Conservation (phyloP, 106 monocot species). For the Apostasia ramifera region DNA sequence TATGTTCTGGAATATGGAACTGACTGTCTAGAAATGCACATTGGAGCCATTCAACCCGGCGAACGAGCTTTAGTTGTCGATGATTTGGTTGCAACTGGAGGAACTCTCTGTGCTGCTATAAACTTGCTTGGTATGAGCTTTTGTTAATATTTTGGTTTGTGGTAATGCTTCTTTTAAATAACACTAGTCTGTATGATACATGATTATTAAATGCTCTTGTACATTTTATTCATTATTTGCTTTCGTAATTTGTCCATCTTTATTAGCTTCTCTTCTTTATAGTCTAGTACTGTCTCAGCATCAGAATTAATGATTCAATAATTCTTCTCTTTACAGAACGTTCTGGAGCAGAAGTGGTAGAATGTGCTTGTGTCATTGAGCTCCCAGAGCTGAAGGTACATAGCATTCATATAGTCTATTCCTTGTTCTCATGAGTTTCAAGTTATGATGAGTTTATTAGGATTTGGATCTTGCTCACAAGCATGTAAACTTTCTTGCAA, state of each 20-base stretch:
- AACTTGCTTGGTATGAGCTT: slow-evolving; percentile 22
- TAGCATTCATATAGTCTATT: not conserved
- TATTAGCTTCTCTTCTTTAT: not conserved
- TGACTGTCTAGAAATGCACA: slow-evolving; percentile 25
- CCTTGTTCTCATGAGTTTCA: not conserved
- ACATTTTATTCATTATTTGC: not conserved
- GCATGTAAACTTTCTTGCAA: not conserved
- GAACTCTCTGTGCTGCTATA: slow-evolving; percentile 14
- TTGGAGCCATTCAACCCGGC: slow-evolving; percentile 25
- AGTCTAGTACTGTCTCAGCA: not conserved
- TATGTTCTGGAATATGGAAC: slow-evolving; percentile 28
- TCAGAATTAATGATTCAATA: no score
- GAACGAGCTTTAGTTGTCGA: slow-evolving; percentile 25
- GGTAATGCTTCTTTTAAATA: not conserved
- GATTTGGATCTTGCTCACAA: not conserved
- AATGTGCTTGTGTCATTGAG: slow-evolving; percentile 52
- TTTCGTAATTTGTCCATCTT: not conserved
- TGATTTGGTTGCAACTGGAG: slow-evolving; percentile 19
- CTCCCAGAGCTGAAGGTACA: slow-evolving; percentile 49
- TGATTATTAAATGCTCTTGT: not conserved
- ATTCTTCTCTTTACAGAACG: slow-evolving; percentile 23
- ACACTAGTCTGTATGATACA: no score
- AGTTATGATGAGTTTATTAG: no score
- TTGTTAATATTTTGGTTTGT: not conserved
- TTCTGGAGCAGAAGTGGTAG: slow-evolving; percentile 41